Conservation (phyloP, 1,284 basidiomycete species). For the Meripilus lineatus region DNA sequence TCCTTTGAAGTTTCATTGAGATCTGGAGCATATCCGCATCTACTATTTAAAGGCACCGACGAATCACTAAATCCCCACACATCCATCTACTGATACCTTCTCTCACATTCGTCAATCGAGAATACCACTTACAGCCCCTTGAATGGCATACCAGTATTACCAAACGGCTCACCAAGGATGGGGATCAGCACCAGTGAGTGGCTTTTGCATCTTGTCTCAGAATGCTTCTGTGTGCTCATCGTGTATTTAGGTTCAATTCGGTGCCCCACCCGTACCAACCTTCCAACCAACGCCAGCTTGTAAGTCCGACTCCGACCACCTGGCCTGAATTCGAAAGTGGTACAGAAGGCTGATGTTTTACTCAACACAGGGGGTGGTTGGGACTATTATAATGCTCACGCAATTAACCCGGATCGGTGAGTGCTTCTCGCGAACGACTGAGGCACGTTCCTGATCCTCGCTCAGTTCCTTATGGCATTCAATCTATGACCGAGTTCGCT, state of each 20-base stretch:
- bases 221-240: background rate
- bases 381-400: conserved; percentile 1
- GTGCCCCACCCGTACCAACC: conserved; percentile 44
- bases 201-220: background rate
- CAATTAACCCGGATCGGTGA: background rate
- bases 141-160: conserved; percentile 22
- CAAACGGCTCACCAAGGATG: conserved; percentile 17
- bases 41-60: too few relatives aligned
- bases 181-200: conserved; percentile 20
- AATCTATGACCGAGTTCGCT: background rate
- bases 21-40: too few relatives aligned
- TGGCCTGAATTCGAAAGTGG: too few relatives aligned
- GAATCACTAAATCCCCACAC: too few relatives aligned
- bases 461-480: background rate
- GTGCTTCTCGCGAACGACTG: background rate
- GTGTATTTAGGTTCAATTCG: conserved; percentile 41
- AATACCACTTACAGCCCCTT: too few relatives aligned
- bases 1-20: too few relatives aligned
- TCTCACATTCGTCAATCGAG: too few relatives aligned
- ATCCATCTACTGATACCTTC: too few relatives aligned
- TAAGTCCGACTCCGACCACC: too few relatives aligned
- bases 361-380: background rate
- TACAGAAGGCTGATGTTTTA: too few relatives aligned
- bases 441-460: background rate
- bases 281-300: conserved; percentile 60